These are phyloP conservation scores for Chaetomiaceae sp. DNA, from an alignment of 2,329 filamentous ascomycete genomes.

Conservation along the genomic window DNA sequence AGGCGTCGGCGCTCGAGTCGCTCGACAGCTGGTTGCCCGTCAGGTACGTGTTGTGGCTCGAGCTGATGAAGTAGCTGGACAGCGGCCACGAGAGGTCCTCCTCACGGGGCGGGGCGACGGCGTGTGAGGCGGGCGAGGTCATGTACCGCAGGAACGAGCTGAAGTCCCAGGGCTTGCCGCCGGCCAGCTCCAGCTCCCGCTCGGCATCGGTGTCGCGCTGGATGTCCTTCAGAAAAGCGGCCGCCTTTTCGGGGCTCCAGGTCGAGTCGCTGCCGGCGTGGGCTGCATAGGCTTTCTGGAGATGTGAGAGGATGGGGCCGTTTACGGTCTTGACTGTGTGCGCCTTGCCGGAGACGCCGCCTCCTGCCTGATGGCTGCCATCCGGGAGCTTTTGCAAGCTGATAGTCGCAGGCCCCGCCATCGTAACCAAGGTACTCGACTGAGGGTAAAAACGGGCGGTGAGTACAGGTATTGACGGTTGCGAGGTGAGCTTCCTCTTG, in stretches of 20 bases:
- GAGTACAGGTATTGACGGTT: neutral
- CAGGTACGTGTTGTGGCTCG: conserved; percentile 93
- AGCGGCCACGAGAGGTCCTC: conserved; percentile 68
- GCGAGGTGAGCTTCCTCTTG: neutral
- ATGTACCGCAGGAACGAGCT: conserved; percentile 52
- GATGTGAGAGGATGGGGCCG: conserved; percentile 37
- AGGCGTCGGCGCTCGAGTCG: conserved; percentile 80
- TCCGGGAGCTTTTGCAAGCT: conserved; percentile 21
- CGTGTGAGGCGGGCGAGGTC: conserved; percentile 45
- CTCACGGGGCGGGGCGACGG: conserved; percentile 37
- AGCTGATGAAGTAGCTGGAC: conserved; percentile 89
- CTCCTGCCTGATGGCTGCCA: conserved; percentile 43
- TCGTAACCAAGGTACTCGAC: neutral
- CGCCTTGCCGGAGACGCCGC: conserved; percentile 41
- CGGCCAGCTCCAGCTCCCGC: conserved; percentile 16
- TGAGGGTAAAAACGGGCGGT: too few relatives aligned
- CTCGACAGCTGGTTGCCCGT: conserved; percentile 84
- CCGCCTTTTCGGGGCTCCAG: conserved; percentile 45
- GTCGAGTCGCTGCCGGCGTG: conserved; percentile 39
- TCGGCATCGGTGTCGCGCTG: conserved; percentile 41
- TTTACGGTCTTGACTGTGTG: conserved; percentile 41
- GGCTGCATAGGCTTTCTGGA: conserved; percentile 44
- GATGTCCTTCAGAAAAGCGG: conserved; percentile 43
- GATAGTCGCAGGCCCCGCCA: conserved; percentile 1
- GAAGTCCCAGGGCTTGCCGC: conserved; percentile 40